Evolutionary conservation across 192 early-diverging fungal genomes (phyloP).

Genomic region (Gigaspora rosea): DNA sequence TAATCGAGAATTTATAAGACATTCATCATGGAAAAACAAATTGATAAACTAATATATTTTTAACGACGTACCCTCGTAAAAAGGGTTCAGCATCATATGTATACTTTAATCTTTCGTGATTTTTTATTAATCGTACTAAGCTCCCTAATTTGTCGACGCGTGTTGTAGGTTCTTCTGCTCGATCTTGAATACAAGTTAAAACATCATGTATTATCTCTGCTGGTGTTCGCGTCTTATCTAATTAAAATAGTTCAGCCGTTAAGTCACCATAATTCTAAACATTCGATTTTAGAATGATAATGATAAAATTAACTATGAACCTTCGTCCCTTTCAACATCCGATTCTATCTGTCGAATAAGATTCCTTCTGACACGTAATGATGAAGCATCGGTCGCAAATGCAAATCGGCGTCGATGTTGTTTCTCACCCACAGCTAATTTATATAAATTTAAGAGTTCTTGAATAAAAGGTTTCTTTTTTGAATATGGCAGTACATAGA

Average conservation of each 20-base stretch:
- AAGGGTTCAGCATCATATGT: conserved; percentile 29
- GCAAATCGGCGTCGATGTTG: background rate
- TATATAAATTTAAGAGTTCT: too few relatives aligned
- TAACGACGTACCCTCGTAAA: conserved; percentile 10
- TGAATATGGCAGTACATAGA: too few relatives aligned
- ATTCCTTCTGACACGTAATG: conserved; percentile 16
- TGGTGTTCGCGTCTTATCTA: background rate
- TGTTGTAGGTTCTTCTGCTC: conserved; percentile 3
- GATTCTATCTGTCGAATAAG: conserved; percentile 30
- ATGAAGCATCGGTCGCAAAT: conserved; percentile 7
- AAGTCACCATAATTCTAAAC: background rate
- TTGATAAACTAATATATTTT: background rate
- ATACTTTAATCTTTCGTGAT: conserved; percentile 33
- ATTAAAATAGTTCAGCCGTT: too few relatives aligned
- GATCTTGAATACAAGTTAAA: conserved; percentile 23
- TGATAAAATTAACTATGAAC: background rate
- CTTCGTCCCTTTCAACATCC: conserved; percentile 30
- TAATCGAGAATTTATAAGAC: background rate
- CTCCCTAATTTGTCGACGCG: conserved; percentile 26
- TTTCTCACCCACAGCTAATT: background rate
- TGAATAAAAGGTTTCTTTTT: too few relatives aligned
- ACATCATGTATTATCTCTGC: conserved; percentile 34
- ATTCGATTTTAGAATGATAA: background rate
- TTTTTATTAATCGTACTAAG: conserved; percentile 31
- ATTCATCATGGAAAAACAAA: background rate